Base-by-base conservation (phyloP, 495 filamentous ascomycete genomes). In the Pseudoneurospora amorphoporcata region DNA sequence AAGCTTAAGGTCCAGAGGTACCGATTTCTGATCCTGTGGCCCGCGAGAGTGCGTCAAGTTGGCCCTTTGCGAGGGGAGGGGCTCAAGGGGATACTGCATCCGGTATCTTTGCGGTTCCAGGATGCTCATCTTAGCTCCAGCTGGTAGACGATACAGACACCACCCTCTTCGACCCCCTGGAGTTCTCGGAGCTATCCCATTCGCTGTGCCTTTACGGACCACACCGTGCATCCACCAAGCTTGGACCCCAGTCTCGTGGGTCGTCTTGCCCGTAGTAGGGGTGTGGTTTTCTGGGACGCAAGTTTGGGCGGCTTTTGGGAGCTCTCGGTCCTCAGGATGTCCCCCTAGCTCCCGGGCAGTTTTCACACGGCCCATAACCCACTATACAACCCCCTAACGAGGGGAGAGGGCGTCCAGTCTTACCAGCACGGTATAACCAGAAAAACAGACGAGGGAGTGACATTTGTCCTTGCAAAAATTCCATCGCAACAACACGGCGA, bases 321-420 rank as follows among this genome's bases (percentile, higher is more conserved):
- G 47, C 47, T 61, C 19, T 58, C 19, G 47, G 47, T 58, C 47
- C 47, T 58, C 23, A 58, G 45, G 45, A 23, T 19, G n/a, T 4
- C n/a, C 3, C 47, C 23, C 47, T 58, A 16, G 68, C 74, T 70
- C 65, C 38, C 53, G n/a, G n/a, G n/a, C n/a, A 69, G 65, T 72
- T 71, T 69, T 72, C 78, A 77, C 78, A 79, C 78, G 73, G 77
- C 72, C 73, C 75, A 69, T 41, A 61, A 42, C 71, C 73, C 76
- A 72, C 75, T 76, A 61, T 72, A 70, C 74, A 65, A 72, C 68
- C 73, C 76, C 78, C 73, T 76, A 74, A 79, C 77, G 74, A 72
- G 39, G 68, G 43, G 70, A 72, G 69, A 71, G 71, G 78, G 76
- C 76, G 72, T 71, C n/a, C n/a, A n/a, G n/a, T n/a, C 68, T 61